A percentile compares a stretch with the other conserved stretches of the same genome.
These are phyloP conservation scores for Mortierella sp. DNA, from an alignment of 371 early-diverging fungal genomes.

Conservation along the genomic window DNA sequence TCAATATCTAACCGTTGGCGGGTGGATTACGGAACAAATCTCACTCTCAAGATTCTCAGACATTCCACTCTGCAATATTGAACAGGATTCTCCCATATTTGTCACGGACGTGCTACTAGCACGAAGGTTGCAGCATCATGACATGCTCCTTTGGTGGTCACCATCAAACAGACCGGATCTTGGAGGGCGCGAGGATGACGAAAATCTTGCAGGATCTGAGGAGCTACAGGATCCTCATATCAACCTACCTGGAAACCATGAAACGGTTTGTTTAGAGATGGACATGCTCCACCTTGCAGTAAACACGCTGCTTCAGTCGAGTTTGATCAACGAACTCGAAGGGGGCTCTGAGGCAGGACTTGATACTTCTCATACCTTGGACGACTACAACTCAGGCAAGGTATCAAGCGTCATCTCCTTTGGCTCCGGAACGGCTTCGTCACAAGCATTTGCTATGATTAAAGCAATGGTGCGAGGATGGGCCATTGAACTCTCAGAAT, in stretches of 20 bases:
- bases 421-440: slow-evolving; percentile 72
- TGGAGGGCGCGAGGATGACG: slow-evolving; percentile 90
- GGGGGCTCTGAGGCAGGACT: slow-evolving; percentile 67
- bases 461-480: slow-evolving; percentile 82
- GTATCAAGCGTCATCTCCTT: slow-evolving; percentile 55
- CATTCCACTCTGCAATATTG: slow-evolving; percentile 92
- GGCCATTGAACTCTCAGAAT: slow-evolving; percentile 68
- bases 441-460: slow-evolving; percentile 77
- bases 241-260: slow-evolving; percentile 79
- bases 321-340: slow-evolving; percentile 81
- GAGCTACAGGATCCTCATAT: slow-evolving; percentile 74
- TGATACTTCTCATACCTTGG: slow-evolving; percentile 59
- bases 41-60: slow-evolving; percentile 85
- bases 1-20: slow-evolving; percentile 76
- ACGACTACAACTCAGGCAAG: slow-evolving; percentile 62
- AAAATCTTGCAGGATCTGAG: slow-evolving; percentile 65
- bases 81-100: slow-evolving; percentile 79
- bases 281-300: slow-evolving; percentile 85
- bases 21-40: slow-evolving; percentile 79
- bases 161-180: slow-evolving; percentile 83
- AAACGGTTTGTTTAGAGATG: slow-evolving; percentile 85
- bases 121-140: slow-evolving; percentile 73
- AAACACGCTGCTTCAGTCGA: slow-evolving; percentile 80
- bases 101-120: slow-evolving; percentile 88
- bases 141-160: slow-evolving; percentile 95